Base-by-base conservation (phyloP, 2,329 filamentous ascomycete species). In the Cordyceps javanica region DNA sequence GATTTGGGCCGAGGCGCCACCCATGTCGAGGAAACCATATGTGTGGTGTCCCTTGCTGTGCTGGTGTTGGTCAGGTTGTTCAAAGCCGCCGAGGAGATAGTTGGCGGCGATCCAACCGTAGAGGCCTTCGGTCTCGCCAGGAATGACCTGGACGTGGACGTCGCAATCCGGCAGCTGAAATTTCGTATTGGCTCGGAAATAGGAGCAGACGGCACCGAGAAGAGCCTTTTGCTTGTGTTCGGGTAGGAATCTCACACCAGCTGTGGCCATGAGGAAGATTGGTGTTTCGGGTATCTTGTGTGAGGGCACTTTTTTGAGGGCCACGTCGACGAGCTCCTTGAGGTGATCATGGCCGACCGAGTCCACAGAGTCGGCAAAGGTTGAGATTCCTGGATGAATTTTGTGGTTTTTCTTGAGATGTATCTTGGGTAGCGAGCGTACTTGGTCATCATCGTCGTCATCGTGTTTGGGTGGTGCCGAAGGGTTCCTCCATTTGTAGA, bases 61-160 rank as follows among this genome's bases (percentile, higher is more conserved):
- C 55, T 83, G 77, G 66, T 96, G 90, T 14, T 84, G 75, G 52
- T 86, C 76, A 0, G 90, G 87, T 19, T 82, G 77, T 69, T 97
- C 89, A 66, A 99, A 97, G 4, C 91, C 91, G 28, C 91, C 93
- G 1, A 99, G 79, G 30, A 99, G 75, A 68, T 99, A 99, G 69
- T 99, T 99, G 55, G 93, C 90, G 8, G 95, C 93, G 65, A 99
- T 89, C 94, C 94, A 99, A 39, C 94, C 94, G 66, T 97, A 99
- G 30, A 99, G 73, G 3, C 92, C 94, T 72, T 99, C 94, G 0
- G 94, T 97, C 71, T 96, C 92, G 44, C 94, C 94, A 0, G 91
- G 85, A 61, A 99, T 99, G 32, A 97, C 91, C 70, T 97, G 92
- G 16, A 99, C 87, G 68, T 97, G 91, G 39, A 90, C 73, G 60